Base-by-base conservation (phyloP, 345 rosid species). In the Hibiscus tridactylites region DNA sequence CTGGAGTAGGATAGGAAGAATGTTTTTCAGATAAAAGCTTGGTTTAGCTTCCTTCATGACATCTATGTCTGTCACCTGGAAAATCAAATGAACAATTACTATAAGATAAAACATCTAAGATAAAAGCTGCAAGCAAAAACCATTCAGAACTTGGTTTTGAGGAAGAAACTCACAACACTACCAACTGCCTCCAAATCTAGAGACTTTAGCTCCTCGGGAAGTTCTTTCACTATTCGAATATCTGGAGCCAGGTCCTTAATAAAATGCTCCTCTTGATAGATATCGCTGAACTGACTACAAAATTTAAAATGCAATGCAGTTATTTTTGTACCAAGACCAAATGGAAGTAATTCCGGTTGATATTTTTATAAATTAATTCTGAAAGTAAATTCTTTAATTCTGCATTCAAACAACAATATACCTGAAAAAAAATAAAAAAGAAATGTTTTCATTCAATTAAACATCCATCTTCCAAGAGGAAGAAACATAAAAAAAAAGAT, bases 261-360 rank as follows among this genome's bases (percentile, higher is more conserved):
- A 81, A 95, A 95, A 83, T 89, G 85, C 79, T 92, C 90, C 87
- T 86, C 97, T 73, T 84, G 97, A 83, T 95, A 95, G 85, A 95
- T 87, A 80, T 95, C 90, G 75, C 85, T 75, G 82, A 95, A 95
- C 82, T 87, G 97, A 86, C 99, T 95, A 80, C 67, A 58, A 72
- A 74, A 28, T 69, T 49, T 44, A 58, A 60, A 74, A 74, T 26
- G 50, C 28, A 52, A 47, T 16, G 49, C 52, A 21, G 68, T 85
- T 73, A 81, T 46, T 71, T 72, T 72, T 78, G 60, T 39, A 68
- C 71, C 54, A 9, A 71, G 13, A 65, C 35, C 31, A 78, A 65
- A 75, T n/a, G 76, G 56, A 24, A 71, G 49, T 64, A 39, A 28
- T 53, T 11, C 54, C 75, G 58, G 80, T 71, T 71, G 54, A 16